Evolutionary conservation across 2,329 filamentous ascomycete genomes (phyloP), one percentile per base, ranked within the genome.

Genomic region (Calonectria fujianensis): DNA sequence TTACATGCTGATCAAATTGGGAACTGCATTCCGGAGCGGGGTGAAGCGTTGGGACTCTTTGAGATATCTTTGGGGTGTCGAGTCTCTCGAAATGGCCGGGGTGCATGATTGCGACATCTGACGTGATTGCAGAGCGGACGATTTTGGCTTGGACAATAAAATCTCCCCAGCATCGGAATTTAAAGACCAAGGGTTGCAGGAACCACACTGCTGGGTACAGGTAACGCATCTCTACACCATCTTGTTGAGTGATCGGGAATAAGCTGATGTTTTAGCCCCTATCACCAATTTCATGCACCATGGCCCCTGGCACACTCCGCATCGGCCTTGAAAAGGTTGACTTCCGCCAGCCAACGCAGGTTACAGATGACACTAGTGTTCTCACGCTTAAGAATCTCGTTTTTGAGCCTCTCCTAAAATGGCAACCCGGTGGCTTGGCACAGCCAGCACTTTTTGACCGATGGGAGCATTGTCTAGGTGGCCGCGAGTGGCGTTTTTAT

Each of bases 331-430:
- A 67, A 52, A 67, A 52, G 18, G 48, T 67, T 31, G 64, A 67
- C 16, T 67, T 67, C 31, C 64, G 64, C 2, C 64, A 67, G 48
- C 64, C 41, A 50, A 67, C 64, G 24, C 64, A 67, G 18, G 64
- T 67, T n/a, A 67, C 64, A 29, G 64, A 67, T 29, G 64, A 67
- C 45, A 51, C 64, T 39, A 67, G 64, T 31, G 48, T 67, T 32
- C 64, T 67, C 8, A 67, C 64, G 32, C 48, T 67, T 5, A 67
- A 67, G 24, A 67, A 67, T 52, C 45, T 48, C 20, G 64, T 67
- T 52, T 67, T 67, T 11, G 48, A 67, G 32, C 48, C 64, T 10
- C 64, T 67, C 16, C 64, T 67, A 20, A 67, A 67, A 67, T 67
- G 64, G 64, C 64, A 52, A 14, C 64, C 45, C 13, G 64, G 64